A percentile compares a stretch with the other conserved stretches of the same genome.
phyloP scores from a whole-genome alignment of 2,329 filamentous ascomycete genomes.

The Microascus cirrosus region DNA sequence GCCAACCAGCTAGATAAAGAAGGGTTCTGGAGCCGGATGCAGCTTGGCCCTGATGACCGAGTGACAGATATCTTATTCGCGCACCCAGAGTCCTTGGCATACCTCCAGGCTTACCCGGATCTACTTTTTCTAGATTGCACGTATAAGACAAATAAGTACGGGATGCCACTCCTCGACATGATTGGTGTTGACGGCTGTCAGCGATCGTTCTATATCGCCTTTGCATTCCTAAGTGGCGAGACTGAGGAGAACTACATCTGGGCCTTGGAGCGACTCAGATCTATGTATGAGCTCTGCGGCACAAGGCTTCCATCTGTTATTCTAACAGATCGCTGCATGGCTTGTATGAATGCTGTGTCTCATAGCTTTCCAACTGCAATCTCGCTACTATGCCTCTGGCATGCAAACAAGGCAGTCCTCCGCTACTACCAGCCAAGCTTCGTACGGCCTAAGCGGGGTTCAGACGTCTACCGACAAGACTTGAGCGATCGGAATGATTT shows the following conservation, averaged over 20 bases:
- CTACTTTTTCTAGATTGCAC: too few species aligned
- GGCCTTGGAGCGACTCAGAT: not conserved
- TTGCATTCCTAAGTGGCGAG: not conserved
- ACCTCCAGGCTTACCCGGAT: slow-evolving; percentile 5
- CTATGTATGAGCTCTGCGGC: not conserved
- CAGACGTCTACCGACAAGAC: not conserved
- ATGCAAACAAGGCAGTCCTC: not conserved
- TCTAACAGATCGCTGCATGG: not conserved
- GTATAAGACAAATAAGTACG: too few species aligned
- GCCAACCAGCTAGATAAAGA: slow-evolving; percentile 9
- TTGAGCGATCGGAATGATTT: not conserved
- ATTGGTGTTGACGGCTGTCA: too few species aligned
- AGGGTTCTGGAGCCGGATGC: slow-evolving; percentile 8
- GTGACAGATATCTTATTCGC: slow-evolving; percentile 13
- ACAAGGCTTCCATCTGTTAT: not conserved
- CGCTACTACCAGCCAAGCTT: not conserved
- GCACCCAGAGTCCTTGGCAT: slow-evolving; percentile 11
- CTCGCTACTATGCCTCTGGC: not conserved
- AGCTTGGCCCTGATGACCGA: slow-evolving; percentile 7
- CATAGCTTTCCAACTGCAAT: not conserved
- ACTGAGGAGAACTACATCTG: not conserved
- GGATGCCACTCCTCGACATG: too few species aligned
- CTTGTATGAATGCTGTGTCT: not conserved
- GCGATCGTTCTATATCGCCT: too few species aligned
- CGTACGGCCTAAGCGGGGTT: not conserved